A percentile compares a stretch with the other conserved stretches of the same genome.
phyloP scores from a whole-genome alignment of 768 basidiomycete species.

The Kwoniella dendrophila region DNA sequence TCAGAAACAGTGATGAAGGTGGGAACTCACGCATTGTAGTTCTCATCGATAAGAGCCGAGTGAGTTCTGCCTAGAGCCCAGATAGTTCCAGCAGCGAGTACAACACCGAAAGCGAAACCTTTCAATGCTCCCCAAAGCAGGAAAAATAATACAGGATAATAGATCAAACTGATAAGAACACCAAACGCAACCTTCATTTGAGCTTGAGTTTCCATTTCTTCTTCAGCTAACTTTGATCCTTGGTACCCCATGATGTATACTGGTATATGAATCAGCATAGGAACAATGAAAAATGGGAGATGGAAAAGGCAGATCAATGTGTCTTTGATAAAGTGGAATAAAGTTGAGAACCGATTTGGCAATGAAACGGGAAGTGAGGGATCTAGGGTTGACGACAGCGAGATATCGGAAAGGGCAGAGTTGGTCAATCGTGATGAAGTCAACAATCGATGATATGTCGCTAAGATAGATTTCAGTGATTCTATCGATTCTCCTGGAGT shows the following conservation, averaged over 20 bases:
- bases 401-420: conserved; percentile 77
- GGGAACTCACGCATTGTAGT: conserved; percentile 74
- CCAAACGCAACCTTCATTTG: conserved; percentile 95
- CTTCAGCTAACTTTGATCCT: conserved; percentile 72
- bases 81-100: conserved; percentile 69
- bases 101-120: conserved; percentile 72
- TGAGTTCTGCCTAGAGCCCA: conserved; percentile 85
- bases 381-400: conserved; percentile 80
- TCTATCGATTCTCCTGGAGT: conserved; percentile 67
- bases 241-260: conserved; percentile 78
- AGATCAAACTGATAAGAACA: conserved; percentile 68
- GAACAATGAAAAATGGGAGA: conserved; percentile 86
- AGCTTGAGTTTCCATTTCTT: conserved; percentile 92
- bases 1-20: conserved; percentile 16
- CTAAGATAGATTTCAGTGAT: conserved; percentile 68
- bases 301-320: conserved; percentile 69
- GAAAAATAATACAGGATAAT: conserved; percentile 83
- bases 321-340: conserved; percentile 76
- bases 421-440: conserved; percentile 81
- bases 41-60: conserved; percentile 78
- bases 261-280: conserved; percentile 65
- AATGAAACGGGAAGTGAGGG: conserved; percentile 73
- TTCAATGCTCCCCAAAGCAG: conserved; percentile 80
- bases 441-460: conserved; percentile 85
- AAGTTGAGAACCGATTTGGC: conserved; percentile 79